These are phyloP conservation scores for Cardamine resedifolia DNA, from an alignment of 345 rosid species.

Conservation along the genomic window DNA sequence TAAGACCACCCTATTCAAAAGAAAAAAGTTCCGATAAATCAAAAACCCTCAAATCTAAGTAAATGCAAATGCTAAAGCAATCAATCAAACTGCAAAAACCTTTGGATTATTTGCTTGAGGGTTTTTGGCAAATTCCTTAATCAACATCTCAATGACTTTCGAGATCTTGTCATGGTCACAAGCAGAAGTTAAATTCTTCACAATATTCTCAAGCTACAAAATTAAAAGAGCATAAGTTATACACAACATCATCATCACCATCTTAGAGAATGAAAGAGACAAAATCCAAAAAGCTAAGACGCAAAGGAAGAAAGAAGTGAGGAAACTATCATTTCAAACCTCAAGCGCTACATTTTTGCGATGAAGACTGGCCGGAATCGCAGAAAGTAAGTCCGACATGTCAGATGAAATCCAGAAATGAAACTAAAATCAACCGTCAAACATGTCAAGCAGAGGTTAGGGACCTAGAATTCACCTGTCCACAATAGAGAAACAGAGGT, in stretches of 20 bases:
- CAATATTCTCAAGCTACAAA: conserved; percentile 82
- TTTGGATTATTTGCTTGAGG: conserved; percentile 92
- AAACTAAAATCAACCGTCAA: conserved; percentile 5
- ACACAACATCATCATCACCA: neutral
- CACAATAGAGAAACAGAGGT: no score
- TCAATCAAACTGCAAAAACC: conserved; percentile 42
- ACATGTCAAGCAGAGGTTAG: no score
- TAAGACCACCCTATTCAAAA: conserved; percentile 79
- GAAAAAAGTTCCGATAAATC: neutral
- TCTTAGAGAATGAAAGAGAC: neutral
- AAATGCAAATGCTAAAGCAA: conserved; percentile 3
- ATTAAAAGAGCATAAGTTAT: neutral
- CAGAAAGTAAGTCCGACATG: conserved; percentile 75
- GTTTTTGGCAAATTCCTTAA: conserved; percentile 68
- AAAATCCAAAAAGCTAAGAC: conserved; percentile 34
- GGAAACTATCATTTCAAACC: conserved; percentile 39
- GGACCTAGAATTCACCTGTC: no score
- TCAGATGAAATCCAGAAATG: conserved; percentile 15
- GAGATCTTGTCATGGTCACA: conserved; percentile 97
- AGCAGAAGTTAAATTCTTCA: conserved; percentile 65
- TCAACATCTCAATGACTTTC: conserved; percentile 71
- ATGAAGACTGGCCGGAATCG: conserved; percentile 63
- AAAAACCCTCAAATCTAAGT: conserved; percentile 15
- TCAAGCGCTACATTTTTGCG: conserved; percentile 98
- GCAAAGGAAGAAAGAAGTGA: neutral